Evolutionary conservation across 495 filamentous ascomycete genomes (phyloP).

Genomic region (Apiosordaria backusii): DNA sequence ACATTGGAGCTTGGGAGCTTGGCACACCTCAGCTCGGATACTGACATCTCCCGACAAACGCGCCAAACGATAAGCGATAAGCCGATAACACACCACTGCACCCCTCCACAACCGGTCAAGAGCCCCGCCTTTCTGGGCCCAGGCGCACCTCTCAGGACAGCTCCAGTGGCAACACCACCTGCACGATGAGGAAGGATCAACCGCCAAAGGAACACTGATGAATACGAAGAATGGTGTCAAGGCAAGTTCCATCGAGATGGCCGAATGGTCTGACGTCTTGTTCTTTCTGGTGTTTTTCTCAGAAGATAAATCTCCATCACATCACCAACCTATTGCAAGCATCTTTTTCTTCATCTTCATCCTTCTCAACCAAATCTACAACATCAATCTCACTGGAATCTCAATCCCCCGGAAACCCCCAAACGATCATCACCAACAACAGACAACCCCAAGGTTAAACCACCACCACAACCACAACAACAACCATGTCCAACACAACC

Average conservation of each 20-base stretch:
- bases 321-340: neutral
- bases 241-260: neutral
- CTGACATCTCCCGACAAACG: neutral
- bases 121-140: neutral
- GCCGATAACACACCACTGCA: neutral
- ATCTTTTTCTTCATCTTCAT: neutral
- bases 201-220: neutral
- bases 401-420: neutral
- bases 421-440: neutral
- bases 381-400: neutral
- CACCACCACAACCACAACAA: neutral
- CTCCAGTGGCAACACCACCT: conserved; percentile 1
- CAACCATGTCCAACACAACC: neutral
- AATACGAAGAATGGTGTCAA: neutral
- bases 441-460: neutral
- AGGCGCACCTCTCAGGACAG: neutral
- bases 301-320: neutral
- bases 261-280: neutral
- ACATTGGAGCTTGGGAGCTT: neutral
- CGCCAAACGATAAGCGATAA: conserved; percentile 1
- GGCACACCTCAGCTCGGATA: neutral
- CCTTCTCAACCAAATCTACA: neutral
- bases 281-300: neutral
- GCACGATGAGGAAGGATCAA: conserved; percentile 5
- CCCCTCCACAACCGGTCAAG: neutral